Evolutionary conservation across 2,329 filamentous ascomycete genomes (phyloP).

Genomic region (Fonsecaea pedrosoi): DNA sequence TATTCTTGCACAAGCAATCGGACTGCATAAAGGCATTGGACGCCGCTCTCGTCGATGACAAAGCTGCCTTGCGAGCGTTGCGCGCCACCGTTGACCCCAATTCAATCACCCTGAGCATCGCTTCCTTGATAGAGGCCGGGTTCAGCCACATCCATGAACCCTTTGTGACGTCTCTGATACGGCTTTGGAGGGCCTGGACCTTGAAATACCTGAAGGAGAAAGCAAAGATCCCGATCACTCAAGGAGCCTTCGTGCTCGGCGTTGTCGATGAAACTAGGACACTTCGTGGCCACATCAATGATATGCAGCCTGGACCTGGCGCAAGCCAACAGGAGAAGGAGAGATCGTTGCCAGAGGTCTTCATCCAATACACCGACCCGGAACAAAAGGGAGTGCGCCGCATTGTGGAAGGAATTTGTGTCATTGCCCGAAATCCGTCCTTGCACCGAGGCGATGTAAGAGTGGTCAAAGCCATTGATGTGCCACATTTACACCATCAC

Average conservation of each 20-base stretch:
- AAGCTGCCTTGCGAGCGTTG: conserved; percentile 71
- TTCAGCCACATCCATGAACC: conserved; percentile 80
- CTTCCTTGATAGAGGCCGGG: conserved; percentile 76
- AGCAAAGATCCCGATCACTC: conserved; percentile 78
- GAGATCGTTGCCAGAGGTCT: conserved; percentile 78
- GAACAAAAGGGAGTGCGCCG: conserved; percentile 63
- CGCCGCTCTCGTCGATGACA: conserved; percentile 70
- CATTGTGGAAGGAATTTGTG: conserved; percentile 76
- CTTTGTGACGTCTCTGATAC: conserved; percentile 78
- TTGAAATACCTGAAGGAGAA: conserved; percentile 93
- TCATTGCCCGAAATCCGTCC: conserved; percentile 90
- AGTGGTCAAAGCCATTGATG: conserved; percentile 82
- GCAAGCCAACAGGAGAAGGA: conserved; percentile 52
- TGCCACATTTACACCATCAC: conserved; percentile 74
- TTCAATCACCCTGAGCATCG: conserved; percentile 75
- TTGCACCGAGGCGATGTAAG: conserved; percentile 92
- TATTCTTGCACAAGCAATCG: conserved; percentile 75
- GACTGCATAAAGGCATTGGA: conserved; percentile 73
- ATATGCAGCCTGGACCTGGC: conserved; percentile 45
- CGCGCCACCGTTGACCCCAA: conserved; percentile 83
- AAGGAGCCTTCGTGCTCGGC: conserved; percentile 87
- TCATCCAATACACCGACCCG: conserved; percentile 74
- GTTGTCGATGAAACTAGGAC: conserved; percentile 84
- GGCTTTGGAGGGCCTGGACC: conserved; percentile 87
- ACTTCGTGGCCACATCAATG: conserved; percentile 72